These are phyloP conservation scores for Lanmaoa rubissima DNA, from an alignment of 768 basidiomycete species.

Conservation along the genomic window DNA sequence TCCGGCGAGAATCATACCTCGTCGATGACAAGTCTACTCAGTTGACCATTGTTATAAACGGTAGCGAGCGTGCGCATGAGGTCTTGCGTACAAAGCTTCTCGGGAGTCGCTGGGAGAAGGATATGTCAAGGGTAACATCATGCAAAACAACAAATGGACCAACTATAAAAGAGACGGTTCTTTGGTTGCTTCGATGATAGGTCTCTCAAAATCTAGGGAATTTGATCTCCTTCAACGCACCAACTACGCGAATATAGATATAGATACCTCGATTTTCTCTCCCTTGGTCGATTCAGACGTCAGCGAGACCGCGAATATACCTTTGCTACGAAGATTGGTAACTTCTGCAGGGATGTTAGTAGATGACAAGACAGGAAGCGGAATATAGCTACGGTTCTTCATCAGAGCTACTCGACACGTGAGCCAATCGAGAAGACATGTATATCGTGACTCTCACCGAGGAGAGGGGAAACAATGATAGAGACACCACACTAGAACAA, in stretches of 20 bases:
- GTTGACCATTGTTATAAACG: constrained; percentile 51
- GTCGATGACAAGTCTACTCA: constrained; percentile 78
- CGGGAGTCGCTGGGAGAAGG: constrained; percentile 64
- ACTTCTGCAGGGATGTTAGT: constrained; percentile 49
- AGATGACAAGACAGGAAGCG: neutral
- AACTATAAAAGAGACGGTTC: constrained; percentile 71
- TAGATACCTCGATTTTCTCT: constrained; percentile 54
- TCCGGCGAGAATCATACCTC: constrained; percentile 48
- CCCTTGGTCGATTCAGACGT: constrained; percentile 59
- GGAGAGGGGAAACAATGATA: constrained; percentile 72
- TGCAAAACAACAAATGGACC: constrained; percentile 18
- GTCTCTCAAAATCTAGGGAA: constrained; percentile 56
- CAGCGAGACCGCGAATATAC: constrained; percentile 58
- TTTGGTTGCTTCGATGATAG: constrained; percentile 55
- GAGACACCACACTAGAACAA: constrained; percentile 59
- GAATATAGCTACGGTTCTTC: constrained; percentile 64
- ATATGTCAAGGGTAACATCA: neutral
- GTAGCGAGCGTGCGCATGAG: constrained; percentile 50
- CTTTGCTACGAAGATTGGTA: constrained; percentile 50
- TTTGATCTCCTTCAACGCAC: neutral
- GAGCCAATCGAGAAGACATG: neutral
- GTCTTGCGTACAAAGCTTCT: constrained; percentile 58
- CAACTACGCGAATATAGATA: constrained; percentile 18
- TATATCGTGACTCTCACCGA: constrained; percentile 44
- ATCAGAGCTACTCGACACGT: constrained; percentile 58